Percentiles rank a stretch among this genome's conserved stretches.
Evolutionary conservation across 441 rosid genomes (phyloP).

Genomic region (Populus tomentosa): DNA sequence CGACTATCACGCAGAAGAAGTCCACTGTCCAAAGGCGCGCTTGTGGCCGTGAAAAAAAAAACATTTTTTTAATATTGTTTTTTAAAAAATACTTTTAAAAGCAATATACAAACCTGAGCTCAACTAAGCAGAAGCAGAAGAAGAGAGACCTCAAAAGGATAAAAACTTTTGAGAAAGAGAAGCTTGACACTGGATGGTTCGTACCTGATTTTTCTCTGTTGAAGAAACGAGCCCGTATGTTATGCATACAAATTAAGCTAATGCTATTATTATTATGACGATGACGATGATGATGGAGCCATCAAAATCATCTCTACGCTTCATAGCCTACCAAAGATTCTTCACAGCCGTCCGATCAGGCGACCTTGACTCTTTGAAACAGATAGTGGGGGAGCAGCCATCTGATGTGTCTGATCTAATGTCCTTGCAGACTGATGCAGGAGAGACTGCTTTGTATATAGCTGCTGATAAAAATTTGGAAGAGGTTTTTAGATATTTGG

Average conservation of each 20-base stretch:
- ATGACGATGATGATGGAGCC: conserved; percentile 37
- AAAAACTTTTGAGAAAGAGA: not conserved
- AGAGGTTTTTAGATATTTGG: conserved; percentile 57
- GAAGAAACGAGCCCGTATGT: not conserved
- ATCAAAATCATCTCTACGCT: conserved; percentile 54
- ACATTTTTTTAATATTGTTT: too few species aligned
- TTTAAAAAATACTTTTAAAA: too few species aligned
- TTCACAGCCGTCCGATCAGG: conserved; percentile 74
- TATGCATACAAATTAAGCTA: not conserved
- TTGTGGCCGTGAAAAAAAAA: too few species aligned
- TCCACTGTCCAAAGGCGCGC: not conserved
- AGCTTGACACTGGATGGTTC: not conserved
- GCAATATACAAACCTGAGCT: too few species aligned
- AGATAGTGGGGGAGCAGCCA: conserved; percentile 40
- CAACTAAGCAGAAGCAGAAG: not conserved
- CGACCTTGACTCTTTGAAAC: conserved; percentile 43
- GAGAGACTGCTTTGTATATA: conserved; percentile 61
- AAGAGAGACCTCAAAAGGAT: not conserved
- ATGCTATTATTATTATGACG: not conserved
- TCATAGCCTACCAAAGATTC: conserved; percentile 71
- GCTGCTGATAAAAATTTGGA: conserved; percentile 59
- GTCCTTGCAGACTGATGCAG: conserved; percentile 71
- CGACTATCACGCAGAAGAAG: not conserved
- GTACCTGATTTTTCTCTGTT: not conserved
- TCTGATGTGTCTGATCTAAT: conserved; percentile 65